phyloP scores from a whole-genome alignment of 441 rosid genomes.

The Adansonia gregorii region DNA sequence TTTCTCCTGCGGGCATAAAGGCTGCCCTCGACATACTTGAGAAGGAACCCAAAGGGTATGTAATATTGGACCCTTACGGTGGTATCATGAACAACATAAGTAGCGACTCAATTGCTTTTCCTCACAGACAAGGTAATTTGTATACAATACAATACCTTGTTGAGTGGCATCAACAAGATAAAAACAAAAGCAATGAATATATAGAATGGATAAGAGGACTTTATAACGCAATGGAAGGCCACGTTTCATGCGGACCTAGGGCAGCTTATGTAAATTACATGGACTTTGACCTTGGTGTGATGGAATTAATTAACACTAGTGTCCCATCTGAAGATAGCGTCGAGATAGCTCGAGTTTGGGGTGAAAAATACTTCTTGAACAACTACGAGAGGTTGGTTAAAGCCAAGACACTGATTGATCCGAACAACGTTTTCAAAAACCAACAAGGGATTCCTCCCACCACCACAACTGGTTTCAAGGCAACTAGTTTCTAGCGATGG shows the following conservation, averaged over 20 bases:
- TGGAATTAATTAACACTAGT: conserved; percentile 19
- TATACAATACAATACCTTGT: conserved; percentile 49
- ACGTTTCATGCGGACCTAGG: conserved; percentile 46
- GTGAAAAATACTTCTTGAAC: conserved; percentile 50
- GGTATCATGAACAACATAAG: conserved; percentile 44
- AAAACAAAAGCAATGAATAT: conserved; percentile 24
- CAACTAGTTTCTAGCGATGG: not conserved
- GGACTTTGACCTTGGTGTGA: conserved; percentile 48
- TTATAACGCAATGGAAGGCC: conserved; percentile 39
- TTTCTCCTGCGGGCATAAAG: conserved; percentile 38
- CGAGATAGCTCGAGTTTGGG: conserved; percentile 48
- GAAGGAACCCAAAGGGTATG: conserved; percentile 48
- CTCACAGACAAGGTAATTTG: conserved; percentile 47
- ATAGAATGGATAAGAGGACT: conserved; percentile 43
- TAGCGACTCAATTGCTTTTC: conserved; percentile 43
- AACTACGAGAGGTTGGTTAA: conserved; percentile 50
- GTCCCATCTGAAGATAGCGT: conserved; percentile 34
- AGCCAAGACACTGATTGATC: conserved; percentile 50
- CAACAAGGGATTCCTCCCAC: conserved; percentile 52
- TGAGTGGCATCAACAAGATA: conserved; percentile 44
- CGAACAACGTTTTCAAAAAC: conserved; percentile 43
- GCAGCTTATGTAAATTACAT: conserved; percentile 48
- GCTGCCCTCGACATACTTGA: conserved; percentile 37
- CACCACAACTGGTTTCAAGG: conserved; percentile 10
- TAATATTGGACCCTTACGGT: conserved; percentile 51